Conservation (phyloP, 257 asterid genomes). For the Lycium ferocissimum region DNA sequence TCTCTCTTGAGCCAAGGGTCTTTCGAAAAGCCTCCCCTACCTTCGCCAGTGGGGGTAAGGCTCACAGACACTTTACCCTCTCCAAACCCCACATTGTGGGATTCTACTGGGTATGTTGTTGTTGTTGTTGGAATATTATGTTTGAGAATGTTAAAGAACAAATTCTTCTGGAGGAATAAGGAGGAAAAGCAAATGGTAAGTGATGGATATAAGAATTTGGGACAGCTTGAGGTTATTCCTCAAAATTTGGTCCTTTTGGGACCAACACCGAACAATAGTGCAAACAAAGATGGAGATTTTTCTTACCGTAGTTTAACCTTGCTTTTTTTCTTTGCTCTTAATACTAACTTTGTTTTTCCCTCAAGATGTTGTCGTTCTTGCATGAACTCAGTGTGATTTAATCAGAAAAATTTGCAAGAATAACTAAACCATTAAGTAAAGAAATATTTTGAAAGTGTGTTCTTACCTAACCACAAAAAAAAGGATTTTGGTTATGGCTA, state of each 20-base stretch:
- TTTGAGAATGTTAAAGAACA: not conserved
- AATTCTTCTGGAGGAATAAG: no score
- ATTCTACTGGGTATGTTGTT: no score
- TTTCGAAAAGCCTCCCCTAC: no score
- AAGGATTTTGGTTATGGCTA: not conserved
- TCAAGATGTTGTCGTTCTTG: not conserved
- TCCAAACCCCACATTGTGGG: no score
- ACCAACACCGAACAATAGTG: not conserved
- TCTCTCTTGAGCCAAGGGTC: no score
- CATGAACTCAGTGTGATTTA: not conserved
- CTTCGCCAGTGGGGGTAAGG: no score
- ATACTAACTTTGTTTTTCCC: not conserved
- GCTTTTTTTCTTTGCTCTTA: not conserved
- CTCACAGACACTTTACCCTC: no score
- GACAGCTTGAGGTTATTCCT: not conserved
- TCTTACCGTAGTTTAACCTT: not conserved
- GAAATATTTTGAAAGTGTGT: not conserved
- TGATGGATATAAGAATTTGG: no score
- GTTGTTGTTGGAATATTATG: not conserved
- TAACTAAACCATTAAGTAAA: not conserved
- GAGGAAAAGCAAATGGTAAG: no score
- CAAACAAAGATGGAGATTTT: not conserved
- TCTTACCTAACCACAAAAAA: not conserved
- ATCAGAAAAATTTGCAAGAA: not conserved
- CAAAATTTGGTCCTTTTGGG: not conserved